Evolutionary conservation across 1,139 yeast genomes (phyloP).

Genomic region (Kurtzmaniella quercitrusa): DNA sequence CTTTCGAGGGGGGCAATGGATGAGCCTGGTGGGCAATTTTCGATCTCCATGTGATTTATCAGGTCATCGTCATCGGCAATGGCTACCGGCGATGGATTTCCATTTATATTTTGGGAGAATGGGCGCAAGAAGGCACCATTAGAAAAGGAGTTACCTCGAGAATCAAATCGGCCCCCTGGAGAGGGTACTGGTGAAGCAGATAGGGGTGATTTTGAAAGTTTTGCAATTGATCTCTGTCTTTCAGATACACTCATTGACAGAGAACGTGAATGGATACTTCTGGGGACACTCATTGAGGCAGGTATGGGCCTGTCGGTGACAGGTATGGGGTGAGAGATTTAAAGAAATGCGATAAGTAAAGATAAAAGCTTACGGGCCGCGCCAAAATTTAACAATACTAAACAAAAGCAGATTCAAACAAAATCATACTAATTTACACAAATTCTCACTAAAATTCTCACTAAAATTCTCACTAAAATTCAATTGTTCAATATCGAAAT

Average conservation of each 20-base stretch:
- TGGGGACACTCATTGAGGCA: not conserved
- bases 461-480: too few species aligned
- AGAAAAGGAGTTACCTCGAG: slow-evolving; percentile 22
- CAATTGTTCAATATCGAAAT: too few species aligned
- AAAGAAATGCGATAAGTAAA: too few species aligned
- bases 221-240: slow-evolving; percentile 34
- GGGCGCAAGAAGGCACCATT: slow-evolving; percentile 21
- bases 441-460: too few species aligned
- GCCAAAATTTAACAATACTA: too few species aligned
- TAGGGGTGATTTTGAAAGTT: slow-evolving; percentile 28
- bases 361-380: too few species aligned
- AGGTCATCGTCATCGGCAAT: slow-evolving; percentile 11
- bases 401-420: too few species aligned
- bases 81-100: not conserved
- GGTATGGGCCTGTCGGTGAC: not conserved
- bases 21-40: slow-evolving; percentile 3
- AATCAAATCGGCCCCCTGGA: slow-evolving; percentile 16
- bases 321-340: not conserved
- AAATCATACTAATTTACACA: too few species aligned
- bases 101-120: not conserved
- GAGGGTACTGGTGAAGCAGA: slow-evolving; percentile 28
- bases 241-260: not conserved
- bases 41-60: not conserved
- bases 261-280: slow-evolving; percentile 1
- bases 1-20: slow-evolving; percentile 5